Percentiles rank a stretch among this genome's conserved stretches.
phyloP scores from a whole-genome alignment of 2,329 filamentous ascomycete genomes.

The Hypoxylon sp. region DNA sequence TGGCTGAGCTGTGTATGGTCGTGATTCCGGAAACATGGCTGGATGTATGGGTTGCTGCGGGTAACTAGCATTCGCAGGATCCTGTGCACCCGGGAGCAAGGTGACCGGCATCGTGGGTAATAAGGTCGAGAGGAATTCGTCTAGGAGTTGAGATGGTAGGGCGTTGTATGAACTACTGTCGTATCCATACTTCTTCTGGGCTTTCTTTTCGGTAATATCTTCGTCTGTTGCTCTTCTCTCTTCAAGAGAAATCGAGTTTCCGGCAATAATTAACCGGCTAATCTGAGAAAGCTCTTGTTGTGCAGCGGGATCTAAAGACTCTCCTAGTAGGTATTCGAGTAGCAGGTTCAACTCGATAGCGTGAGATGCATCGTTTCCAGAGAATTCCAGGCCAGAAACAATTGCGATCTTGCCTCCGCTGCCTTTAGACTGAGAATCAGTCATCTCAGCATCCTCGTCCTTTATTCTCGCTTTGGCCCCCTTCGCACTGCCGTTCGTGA shows the following conservation, averaged over 20 bases:
- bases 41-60: slow-evolving; percentile 95
- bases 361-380: slow-evolving; percentile 78
- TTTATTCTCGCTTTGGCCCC: slow-evolving; percentile 55
- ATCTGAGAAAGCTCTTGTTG: slow-evolving; percentile 77
- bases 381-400: slow-evolving; percentile 89
- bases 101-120: slow-evolving; percentile 91
- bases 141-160: slow-evolving; percentile 84
- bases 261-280: slow-evolving; percentile 89
- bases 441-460: slow-evolving; percentile 71
- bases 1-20: slow-evolving; percentile 74
- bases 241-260: slow-evolving; percentile 80
- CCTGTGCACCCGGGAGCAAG: slow-evolving; percentile 84
- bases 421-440: slow-evolving; percentile 55
- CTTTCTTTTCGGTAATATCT: slow-evolving; percentile 62
- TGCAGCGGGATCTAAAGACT: slow-evolving; percentile 73
- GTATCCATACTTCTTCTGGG: slow-evolving; percentile 90
- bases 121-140: slow-evolving; percentile 84
- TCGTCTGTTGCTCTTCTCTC: slow-evolving; percentile 56
- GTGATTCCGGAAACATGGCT: slow-evolving; percentile 86
- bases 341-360: slow-evolving; percentile 82
- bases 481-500: slow-evolving; percentile 49
- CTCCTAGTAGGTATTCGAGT: slow-evolving; percentile 89
- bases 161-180: slow-evolving; percentile 91
- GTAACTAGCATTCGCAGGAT: slow-evolving; percentile 90
- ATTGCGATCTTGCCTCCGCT: slow-evolving; percentile 78